A percentile compares a stretch with the other conserved stretches of the same genome.
These are phyloP conservation scores for Naganishia onofrii DNA, from an alignment of 768 basidiomycete species.

Conservation along the genomic window DNA sequence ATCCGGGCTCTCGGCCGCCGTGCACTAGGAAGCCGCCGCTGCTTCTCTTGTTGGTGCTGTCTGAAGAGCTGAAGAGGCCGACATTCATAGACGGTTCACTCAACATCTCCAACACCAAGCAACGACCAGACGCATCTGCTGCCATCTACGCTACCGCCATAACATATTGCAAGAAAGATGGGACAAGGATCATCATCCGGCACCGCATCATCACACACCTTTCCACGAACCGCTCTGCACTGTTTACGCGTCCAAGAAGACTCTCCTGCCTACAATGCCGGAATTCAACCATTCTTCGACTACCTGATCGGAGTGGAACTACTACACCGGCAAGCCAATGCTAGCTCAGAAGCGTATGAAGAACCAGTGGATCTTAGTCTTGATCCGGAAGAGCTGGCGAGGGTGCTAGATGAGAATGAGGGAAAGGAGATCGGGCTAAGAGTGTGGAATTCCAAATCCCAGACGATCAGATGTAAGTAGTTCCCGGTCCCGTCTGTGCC, in stretches of 20 bases:
- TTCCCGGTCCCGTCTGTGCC: background rate
- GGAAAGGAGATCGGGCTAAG: constrained; percentile 41
- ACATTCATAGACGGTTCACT: constrained; percentile 8
- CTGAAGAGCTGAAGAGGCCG: too few relatives aligned
- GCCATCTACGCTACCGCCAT: too few relatives aligned
- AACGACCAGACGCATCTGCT: too few relatives aligned
- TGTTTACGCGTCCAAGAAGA: constrained; percentile 83
- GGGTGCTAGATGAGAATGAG: constrained; percentile 47
- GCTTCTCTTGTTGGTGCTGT: background rate
- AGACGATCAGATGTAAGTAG: constrained; percentile 46
- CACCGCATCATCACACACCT: constrained; percentile 39
- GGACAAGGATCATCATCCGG: constrained; percentile 45
- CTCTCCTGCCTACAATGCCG: constrained; percentile 81
- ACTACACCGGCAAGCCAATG: constrained; percentile 12
- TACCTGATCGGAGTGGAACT: constrained; percentile 84
- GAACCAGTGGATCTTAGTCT: constrained; percentile 32
- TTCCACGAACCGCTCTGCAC: constrained; percentile 59
- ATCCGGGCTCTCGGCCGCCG: background rate
- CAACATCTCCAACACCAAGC: too few relatives aligned
- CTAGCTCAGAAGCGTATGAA: constrained; percentile 23
- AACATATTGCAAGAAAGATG: constrained; percentile 37
- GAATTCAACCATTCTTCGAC: constrained; percentile 91
- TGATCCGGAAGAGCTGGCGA: constrained; percentile 38
- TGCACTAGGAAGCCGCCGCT: background rate
- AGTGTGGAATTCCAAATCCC: constrained; percentile 50